phyloP scores from a whole-genome alignment of 345 rosid genomes.

The Erysimum cheiranthoides region DNA sequence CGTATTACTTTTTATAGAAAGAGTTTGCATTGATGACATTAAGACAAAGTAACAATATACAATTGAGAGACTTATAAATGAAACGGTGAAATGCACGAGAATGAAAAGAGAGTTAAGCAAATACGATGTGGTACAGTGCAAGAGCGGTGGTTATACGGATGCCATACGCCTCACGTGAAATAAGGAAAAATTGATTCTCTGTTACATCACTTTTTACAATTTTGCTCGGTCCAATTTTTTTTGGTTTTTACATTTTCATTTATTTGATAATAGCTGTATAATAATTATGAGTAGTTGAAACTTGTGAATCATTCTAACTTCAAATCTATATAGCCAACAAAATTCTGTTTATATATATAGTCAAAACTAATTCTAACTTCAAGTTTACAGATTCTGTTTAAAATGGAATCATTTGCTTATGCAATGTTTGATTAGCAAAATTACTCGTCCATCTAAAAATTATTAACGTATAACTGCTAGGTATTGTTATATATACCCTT shows the following conservation, averaged over 20 bases:
- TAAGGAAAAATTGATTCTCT: not conserved
- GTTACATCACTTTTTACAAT: conserved; percentile 25
- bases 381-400: not conserved
- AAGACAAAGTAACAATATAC: not conserved
- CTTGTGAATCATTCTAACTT: conserved; percentile 20
- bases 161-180: conserved; percentile 43
- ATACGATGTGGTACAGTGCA: conserved; percentile 37
- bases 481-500: too few species aligned
- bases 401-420: not conserved
- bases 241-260: not conserved
- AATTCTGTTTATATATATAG: too few species aligned
- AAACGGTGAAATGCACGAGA: conserved; percentile 44
- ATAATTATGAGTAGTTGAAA: conserved; percentile 19
- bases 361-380: not conserved
- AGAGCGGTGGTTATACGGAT: conserved; percentile 42
- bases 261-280: conserved; percentile 5
- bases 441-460: not conserved
- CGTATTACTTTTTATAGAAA: not conserved
- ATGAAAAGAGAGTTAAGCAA: conserved; percentile 24
- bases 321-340: conserved; percentile 3
- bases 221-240: conserved; percentile 21
- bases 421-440: conserved; percentile 5
- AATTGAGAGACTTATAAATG: conserved; percentile 1
- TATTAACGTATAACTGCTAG: not conserved
- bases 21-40: not conserved